Evolutionary conservation across 805 yeast species (phyloP).

Genomic region (Spathaspora passalidarum): DNA sequence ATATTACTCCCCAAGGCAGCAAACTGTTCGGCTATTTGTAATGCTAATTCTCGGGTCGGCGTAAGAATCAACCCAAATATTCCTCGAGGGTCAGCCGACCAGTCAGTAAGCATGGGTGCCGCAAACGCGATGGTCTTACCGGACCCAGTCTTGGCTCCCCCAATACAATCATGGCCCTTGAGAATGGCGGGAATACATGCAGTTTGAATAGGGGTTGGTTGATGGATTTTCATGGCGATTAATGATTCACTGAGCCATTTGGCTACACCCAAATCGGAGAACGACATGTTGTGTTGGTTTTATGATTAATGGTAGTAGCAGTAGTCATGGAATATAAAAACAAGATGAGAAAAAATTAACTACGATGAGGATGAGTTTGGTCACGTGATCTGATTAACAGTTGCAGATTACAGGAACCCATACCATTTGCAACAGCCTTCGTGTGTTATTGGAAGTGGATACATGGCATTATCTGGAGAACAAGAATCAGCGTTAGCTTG

Average conservation of each 20-base stretch:
- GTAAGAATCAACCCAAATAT: constrained; percentile 86
- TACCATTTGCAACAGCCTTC: no score
- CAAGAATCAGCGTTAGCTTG: no score
- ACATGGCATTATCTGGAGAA: no score
- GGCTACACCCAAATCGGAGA: constrained; percentile 69
- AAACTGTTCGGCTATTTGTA: constrained; percentile 96
- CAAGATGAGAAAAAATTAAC: not conserved
- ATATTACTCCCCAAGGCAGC: constrained; percentile 86
- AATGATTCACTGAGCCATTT: constrained; percentile 85
- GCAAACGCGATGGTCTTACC: constrained; percentile 98
- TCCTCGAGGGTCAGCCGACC: constrained; percentile 95
- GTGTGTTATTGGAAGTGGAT: no score
- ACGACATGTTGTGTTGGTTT: constrained; percentile 32
- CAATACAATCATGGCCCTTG: constrained; percentile 86
- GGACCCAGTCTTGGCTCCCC: constrained; percentile 97
- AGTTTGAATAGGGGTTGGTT: constrained; percentile 83
- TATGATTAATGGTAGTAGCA: not conserved
- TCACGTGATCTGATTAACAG: no score
- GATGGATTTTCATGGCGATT: constrained; percentile 71
- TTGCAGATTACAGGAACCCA: no score
- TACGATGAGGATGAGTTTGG: no score
- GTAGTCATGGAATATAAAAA: not conserved
- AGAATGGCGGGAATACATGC: constrained; percentile 88
- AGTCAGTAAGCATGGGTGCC: constrained; percentile 90
- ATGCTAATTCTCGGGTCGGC: constrained; percentile 90